phyloP scores from a whole-genome alignment of 129 eudicot genomes.

The Oenanthe sinensis region DNA sequence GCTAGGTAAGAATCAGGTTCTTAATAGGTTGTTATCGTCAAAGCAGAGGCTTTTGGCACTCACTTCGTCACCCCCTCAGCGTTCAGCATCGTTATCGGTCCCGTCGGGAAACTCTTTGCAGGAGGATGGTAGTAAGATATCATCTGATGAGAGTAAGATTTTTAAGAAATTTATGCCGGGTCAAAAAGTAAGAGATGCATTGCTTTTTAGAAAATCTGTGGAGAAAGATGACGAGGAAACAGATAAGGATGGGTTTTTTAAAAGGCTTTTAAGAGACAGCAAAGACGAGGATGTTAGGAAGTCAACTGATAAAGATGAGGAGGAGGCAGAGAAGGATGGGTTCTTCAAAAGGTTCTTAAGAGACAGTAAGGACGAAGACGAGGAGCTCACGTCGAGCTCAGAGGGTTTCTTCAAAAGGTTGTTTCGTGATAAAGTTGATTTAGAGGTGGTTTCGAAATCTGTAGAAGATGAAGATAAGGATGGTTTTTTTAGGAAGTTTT shows the following conservation, averaged over 20 bases:
- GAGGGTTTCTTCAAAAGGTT: constrained; percentile 72
- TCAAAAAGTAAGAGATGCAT: constrained; percentile 78
- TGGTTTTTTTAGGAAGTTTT: constrained; percentile 67
- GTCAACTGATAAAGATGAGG: constrained; percentile 55
- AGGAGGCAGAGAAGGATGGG: constrained; percentile 71
- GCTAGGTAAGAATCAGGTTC: constrained; percentile 68
- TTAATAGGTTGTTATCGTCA: constrained; percentile 65
- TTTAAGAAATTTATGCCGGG: constrained; percentile 88
- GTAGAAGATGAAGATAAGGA: constrained; percentile 81
- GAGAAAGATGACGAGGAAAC: constrained; percentile 62
- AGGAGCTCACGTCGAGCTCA: constrained; percentile 54
- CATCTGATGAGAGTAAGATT: constrained; percentile 66
- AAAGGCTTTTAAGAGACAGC: constrained; percentile 43
- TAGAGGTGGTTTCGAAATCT: constrained; percentile 51
- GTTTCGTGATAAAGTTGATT: constrained; percentile 78
- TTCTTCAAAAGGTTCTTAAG: constrained; percentile 70
- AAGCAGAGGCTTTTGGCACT: constrained; percentile 71
- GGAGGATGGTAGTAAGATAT: constrained; percentile 66
- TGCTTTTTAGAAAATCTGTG: constrained; percentile 68
- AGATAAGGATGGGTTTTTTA: constrained; percentile 70
- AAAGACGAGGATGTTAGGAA: constrained; percentile 52
- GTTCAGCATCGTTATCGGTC: constrained; percentile 36
- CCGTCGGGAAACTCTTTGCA: constrained; percentile 27
- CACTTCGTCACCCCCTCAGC: constrained; percentile 76
- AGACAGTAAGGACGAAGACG: constrained; percentile 69